Evolutionary conservation across 345 rosid species (phyloP), one percentile per base, ranked within the genome.

Genomic region (Sonneratia caseolaris): DNA sequence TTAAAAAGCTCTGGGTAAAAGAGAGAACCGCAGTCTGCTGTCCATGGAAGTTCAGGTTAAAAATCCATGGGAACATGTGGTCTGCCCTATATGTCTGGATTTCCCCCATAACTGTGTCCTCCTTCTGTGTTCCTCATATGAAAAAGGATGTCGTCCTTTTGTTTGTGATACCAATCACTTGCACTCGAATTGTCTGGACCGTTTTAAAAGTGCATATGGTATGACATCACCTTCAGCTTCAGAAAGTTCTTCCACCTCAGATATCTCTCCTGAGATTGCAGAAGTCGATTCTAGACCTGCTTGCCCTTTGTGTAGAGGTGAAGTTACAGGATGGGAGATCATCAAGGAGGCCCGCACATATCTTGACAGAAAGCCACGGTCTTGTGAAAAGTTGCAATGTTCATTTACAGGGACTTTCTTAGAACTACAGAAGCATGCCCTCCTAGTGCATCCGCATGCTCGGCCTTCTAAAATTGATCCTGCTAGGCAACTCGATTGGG

Each of bases 241-340:
- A 48, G 87, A 82, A 71, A 70, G 71, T 66, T 22, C 73, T 75
- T 69, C 83, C 40, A 37, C 76, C 72, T 35, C 72, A 62, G 73
- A 76, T 38, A 66, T 80, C 22, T 81, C 73, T 47, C 78, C 83
- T 2, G 73, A 59, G 70, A 76, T 53, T 36, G 79, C 75, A 16
- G 93, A 88, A 72, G 85, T 77, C 59, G 78, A 72, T 66, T 79
- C 83, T 76, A 84, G 76, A 76, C 92, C 93, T 0, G 81, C 84
- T 64, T 95, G 97, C 70, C 99, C 99, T 65, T 81, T 95, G 27
- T 95, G 99, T 79, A 86, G 99, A 84, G 99, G 99, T 56, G 87
- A 88, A 80, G 97, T 92, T 70, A 85, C 85, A 10, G 97, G 99
- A 5, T 95, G 99, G 96, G 71, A 85, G 57, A 84, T 84, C 71